Percentiles rank a stretch among this genome's conserved stretches.
These are phyloP conservation scores for Suhomyces taliae DNA, from an alignment of 1,139 yeast genomes.

Conservation along the genomic window DNA sequence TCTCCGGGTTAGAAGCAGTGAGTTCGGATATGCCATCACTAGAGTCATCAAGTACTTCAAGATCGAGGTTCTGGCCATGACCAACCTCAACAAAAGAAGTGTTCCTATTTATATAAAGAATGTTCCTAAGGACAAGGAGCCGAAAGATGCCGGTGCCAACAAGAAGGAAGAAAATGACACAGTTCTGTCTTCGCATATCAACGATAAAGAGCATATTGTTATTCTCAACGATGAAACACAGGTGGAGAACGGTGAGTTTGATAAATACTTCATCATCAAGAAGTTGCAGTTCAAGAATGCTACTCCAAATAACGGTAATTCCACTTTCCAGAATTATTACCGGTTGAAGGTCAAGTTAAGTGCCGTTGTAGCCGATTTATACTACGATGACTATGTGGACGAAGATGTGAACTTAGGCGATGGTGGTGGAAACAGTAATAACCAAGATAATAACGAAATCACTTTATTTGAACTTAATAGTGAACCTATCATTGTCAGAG, in stretches of 20 bases:
- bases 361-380: slow-evolving; percentile 46
- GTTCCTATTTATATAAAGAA: slow-evolving; percentile 37
- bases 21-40: slow-evolving; percentile 37
- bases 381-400: slow-evolving; percentile 43
- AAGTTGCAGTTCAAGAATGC: slow-evolving; percentile 61
- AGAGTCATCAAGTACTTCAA: slow-evolving; percentile 42
- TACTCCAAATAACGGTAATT: slow-evolving; percentile 64
- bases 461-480: slow-evolving; percentile 35
- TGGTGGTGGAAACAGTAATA: slow-evolving; percentile 6
- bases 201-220: slow-evolving; percentile 31
- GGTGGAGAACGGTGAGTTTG: slow-evolving; percentile 26
- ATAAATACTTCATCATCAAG: slow-evolving; percentile 36
- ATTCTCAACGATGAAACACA: slow-evolving; percentile 28
- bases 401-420: slow-evolving; percentile 21
- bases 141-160: slow-evolving; percentile 13
- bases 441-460: slow-evolving; percentile 34
- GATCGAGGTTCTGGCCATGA: slow-evolving; percentile 39
- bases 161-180: slow-evolving; percentile 17
- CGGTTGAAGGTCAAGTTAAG: slow-evolving; percentile 47
- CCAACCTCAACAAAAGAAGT: slow-evolving; percentile 30
- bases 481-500: slow-evolving; percentile 61
- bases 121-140: slow-evolving; percentile 26
- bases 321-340: slow-evolving; percentile 56
- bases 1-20: slow-evolving; percentile 35
- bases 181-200: slow-evolving; percentile 23